Evolutionary conservation across 169 alveolate genomes (phyloP).

Genomic region (Eimeria sp.): DNA sequence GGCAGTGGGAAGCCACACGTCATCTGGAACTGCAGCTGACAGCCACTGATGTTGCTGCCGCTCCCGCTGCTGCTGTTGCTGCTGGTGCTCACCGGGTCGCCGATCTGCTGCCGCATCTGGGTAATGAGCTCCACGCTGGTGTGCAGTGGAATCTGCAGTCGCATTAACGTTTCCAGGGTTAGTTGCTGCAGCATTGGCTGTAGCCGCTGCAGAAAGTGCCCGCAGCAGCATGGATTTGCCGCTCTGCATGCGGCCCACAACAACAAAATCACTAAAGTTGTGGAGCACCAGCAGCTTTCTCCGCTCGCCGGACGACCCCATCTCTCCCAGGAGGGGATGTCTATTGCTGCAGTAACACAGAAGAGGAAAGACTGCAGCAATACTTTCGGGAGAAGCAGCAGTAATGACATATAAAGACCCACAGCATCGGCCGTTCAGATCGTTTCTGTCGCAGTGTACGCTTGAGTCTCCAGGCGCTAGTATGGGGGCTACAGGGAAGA

Average conservation of each 20-base stretch:
- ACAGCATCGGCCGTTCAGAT: background rate
- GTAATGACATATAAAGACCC: background rate
- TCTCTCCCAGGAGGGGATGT: constrained; percentile 58
- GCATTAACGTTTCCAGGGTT: background rate
- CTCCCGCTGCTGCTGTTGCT: constrained; percentile 33
- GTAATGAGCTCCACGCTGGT: background rate
- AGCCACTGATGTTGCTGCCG: constrained; percentile 24
- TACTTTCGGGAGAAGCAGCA: background rate
- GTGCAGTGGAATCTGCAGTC: background rate
- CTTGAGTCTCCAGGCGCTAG: background rate
- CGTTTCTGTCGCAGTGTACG: background rate
- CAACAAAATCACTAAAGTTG: constrained; percentile 52
- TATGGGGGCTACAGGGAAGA: background rate
- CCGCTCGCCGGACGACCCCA: constrained; percentile 51
- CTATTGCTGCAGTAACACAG: constrained; percentile 40
- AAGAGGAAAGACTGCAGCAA: constrained; percentile 7
- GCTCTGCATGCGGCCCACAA: constrained; percentile 67
- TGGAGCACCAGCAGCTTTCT: constrained; percentile 65
- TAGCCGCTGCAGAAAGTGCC: constrained; percentile 49
- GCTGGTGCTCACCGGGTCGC: constrained; percentile 1
- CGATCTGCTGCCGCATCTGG: background rate
- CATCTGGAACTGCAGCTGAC: constrained; percentile 59
- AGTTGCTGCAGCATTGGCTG: constrained; percentile 13
- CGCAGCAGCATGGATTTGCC: constrained; percentile 78
- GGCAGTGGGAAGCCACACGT: constrained; percentile 67